phyloP scores from a whole-genome alignment of 176 grass and related monocot species.

The Rhynchospora tenuis region DNA sequence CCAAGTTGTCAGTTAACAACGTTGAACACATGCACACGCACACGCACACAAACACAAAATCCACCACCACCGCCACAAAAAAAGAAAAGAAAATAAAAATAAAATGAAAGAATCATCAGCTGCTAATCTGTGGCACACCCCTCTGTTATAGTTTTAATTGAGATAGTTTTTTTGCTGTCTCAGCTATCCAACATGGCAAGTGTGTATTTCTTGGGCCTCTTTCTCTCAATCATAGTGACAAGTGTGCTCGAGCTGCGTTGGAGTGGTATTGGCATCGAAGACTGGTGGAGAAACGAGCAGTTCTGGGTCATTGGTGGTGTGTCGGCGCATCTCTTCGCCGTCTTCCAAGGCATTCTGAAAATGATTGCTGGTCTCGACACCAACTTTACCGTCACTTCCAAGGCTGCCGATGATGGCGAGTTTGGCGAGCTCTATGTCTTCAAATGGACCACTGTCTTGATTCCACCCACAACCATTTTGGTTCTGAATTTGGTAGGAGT shows the following conservation, averaged over 20 bases:
- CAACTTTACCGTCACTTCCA: constrained; percentile 91
- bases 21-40: not conserved
- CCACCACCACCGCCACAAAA: too few relatives aligned
- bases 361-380: constrained; percentile 86
- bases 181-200: constrained; percentile 83
- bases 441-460: constrained; percentile 98
- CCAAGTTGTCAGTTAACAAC: not conserved
- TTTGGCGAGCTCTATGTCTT: constrained; percentile 86
- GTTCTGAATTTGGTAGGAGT: constrained; percentile 86
- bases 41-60: too few relatives aligned
- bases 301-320: constrained; percentile 97
- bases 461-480: constrained; percentile 79
- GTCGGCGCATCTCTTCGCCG: constrained; percentile 87
- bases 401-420: constrained; percentile 56
- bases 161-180: not conserved
- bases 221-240: constrained; percentile 84
- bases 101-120: not conserved
- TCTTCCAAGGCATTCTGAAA: constrained; percentile 96
- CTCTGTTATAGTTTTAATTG: constrained; percentile 7
- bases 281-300: constrained; percentile 97
- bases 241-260: constrained; percentile 86
- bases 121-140: not conserved
- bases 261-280: constrained; percentile 90
- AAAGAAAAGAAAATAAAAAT: not conserved
- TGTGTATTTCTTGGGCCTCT: constrained; percentile 86